phyloP scores from a whole-genome alignment of 176 grass and related monocot genomes.

The Eleusine indica region DNA sequence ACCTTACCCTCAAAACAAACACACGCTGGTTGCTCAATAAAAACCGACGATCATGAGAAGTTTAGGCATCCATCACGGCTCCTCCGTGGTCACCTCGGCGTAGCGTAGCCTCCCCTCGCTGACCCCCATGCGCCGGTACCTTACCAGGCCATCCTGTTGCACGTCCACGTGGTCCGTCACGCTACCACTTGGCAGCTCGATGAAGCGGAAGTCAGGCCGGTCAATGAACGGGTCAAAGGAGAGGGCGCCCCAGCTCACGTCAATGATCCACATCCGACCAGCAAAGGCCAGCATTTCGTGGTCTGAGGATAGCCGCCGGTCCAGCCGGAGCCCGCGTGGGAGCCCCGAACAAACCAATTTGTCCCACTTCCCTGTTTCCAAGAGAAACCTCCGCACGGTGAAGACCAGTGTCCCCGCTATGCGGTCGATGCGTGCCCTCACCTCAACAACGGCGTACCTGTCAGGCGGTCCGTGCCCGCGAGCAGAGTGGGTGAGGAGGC shows the following conservation, averaged over 20 bases:
- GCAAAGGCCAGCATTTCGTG: conserved; percentile 21
- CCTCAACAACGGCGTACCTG: not conserved
- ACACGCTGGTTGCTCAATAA: too few species aligned
- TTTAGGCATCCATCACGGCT: not conserved
- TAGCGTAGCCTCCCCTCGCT: conserved; percentile 33
- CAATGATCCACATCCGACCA: conserved; percentile 30
- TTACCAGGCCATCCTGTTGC: not conserved
- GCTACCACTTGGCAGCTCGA: conserved; percentile 19
- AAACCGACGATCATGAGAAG: too few species aligned
- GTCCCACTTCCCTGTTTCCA: conserved; percentile 24
- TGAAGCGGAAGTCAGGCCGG: conserved; percentile 10
- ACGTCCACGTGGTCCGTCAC: not conserved
- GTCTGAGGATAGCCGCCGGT: not conserved
- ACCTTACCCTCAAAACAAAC: too few species aligned
- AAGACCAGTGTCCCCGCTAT: not conserved
- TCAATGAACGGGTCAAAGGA: conserved; percentile 37
- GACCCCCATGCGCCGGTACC: conserved; percentile 18
- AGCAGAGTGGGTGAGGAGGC: not conserved
- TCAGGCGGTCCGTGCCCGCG: conserved; percentile 10
- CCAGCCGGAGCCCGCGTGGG: not conserved
- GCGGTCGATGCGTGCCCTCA: not conserved
- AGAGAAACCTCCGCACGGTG: conserved; percentile 26
- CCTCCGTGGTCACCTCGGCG: conserved; percentile 14
- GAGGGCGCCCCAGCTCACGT: conserved; percentile 15
- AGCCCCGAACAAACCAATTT: not conserved